phyloP scores from a whole-genome alignment of 2,329 filamentous ascomycete genomes.

The Cryoendolithus antarcticus region DNA sequence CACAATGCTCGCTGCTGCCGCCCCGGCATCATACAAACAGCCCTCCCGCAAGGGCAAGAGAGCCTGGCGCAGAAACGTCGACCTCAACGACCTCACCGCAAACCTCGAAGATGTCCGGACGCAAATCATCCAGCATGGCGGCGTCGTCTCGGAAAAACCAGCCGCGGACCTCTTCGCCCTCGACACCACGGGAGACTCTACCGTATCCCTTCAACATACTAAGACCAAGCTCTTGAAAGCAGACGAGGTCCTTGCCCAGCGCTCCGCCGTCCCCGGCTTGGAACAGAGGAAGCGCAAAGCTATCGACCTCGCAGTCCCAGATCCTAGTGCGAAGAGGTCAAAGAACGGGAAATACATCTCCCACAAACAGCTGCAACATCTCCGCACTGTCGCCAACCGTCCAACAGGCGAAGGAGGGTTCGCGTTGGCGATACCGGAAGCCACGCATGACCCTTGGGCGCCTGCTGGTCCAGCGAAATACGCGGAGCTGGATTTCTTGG shows the following conservation, averaged over 20 bases:
- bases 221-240: constrained; percentile 69
- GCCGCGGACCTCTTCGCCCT: constrained; percentile 76
- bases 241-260: constrained; percentile 79
- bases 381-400: constrained; percentile 58
- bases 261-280: constrained; percentile 71
- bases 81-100: constrained; percentile 71
- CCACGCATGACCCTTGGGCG: constrained; percentile 68
- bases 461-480: constrained; percentile 38
- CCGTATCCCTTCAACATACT: constrained; percentile 54
- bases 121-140: constrained; percentile 73
- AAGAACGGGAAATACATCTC: constrained; percentile 65
- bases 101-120: constrained; percentile 77
- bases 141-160: constrained; percentile 70
- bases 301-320: constrained; percentile 60
- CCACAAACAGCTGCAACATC: constrained; percentile 66
- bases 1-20: constrained; percentile 31
- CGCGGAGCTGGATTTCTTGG: constrained; percentile 51
- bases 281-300: constrained; percentile 62
- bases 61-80: constrained; percentile 97
- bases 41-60: constrained; percentile 95
- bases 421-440: constrained; percentile 43
- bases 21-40: constrained; percentile 73
- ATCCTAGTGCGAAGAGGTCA: constrained; percentile 55
- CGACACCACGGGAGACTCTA: constrained; percentile 60
- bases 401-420: constrained; percentile 47